Evolutionary conservation across 176 grass and related monocot genomes (phyloP).

Genomic region (Avena eriantha): DNA sequence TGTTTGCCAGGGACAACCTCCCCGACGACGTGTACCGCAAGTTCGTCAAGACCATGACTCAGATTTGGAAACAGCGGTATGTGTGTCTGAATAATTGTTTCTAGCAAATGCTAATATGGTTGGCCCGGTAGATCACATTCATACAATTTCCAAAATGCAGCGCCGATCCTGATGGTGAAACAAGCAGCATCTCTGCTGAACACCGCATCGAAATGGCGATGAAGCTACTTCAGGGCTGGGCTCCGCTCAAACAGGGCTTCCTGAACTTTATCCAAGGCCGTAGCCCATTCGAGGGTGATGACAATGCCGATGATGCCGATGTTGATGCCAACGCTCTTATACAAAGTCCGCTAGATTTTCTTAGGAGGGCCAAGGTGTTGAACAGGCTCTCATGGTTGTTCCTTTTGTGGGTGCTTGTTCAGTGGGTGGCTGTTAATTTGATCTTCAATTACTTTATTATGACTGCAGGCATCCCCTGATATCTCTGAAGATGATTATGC

Average conservation of each 20-base stretch:
- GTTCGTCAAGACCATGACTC: background rate
- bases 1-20: conserved; percentile 19
- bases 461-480: conserved; percentile 17
- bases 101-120: background rate
- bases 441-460: conserved; percentile 8
- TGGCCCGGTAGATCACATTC: background rate
- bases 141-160: conserved; percentile 14
- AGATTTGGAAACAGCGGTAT: conserved; percentile 26
- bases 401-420: background rate
- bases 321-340: background rate
- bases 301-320: background rate
- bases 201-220: conserved; percentile 9
- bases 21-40: background rate
- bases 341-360: background rate
- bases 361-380: conserved; percentile 28
- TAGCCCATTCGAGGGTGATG: background rate
- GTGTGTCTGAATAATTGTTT: background rate
- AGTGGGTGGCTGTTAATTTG: background rate
- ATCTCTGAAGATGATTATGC: background rate
- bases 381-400: background rate
- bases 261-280: conserved; percentile 5
- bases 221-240: conserved; percentile 11
- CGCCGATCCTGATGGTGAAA: conserved; percentile 36
- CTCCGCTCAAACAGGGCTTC: conserved; percentile 26
- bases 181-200: conserved; percentile 21